Evolutionary conservation across 2,329 filamentous ascomycete species (phyloP).

Genomic region (Diaporthe velutina): DNA sequence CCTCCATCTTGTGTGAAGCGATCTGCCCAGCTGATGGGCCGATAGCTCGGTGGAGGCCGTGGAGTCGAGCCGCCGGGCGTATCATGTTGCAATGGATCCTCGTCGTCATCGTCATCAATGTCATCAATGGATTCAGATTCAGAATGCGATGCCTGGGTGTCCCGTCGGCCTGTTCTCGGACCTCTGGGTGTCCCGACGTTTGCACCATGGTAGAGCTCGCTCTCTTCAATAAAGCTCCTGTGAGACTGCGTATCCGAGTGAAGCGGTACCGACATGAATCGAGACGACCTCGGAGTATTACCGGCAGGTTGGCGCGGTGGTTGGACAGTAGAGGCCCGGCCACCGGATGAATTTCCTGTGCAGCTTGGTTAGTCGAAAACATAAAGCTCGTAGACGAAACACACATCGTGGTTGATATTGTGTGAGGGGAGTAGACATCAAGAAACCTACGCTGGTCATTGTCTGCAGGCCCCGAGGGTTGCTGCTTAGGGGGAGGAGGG

Average conservation of each 20-base stretch:
- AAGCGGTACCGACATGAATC: slow-evolving; percentile 26
- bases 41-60: slow-evolving; percentile 16
- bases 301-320: neutral
- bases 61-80: neutral
- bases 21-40: slow-evolving; percentile 19
- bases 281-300: neutral
- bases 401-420: neutral
- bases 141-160: neutral
- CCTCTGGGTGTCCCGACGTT: slow-evolving; percentile 41
- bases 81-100: slow-evolving; percentile 3
- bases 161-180: neutral
- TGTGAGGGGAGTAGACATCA: neutral
- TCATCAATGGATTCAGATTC: neutral
- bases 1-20: slow-evolving; percentile 9
- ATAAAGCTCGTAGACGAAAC: neutral
- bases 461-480: neutral
- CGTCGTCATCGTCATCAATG: slow-evolving; percentile 8
- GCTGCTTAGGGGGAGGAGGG: neutral
- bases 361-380: neutral
- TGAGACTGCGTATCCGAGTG: slow-evolving; percentile 32
- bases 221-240: slow-evolving; percentile 47
- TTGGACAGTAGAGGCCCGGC: slow-evolving; percentile 12
- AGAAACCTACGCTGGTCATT: neutral
- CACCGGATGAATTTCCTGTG: neutral
- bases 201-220: slow-evolving; percentile 42